Base-by-base conservation (phyloP, 1,139 yeast genomes). In the Scheffersomyces quercinus region DNA sequence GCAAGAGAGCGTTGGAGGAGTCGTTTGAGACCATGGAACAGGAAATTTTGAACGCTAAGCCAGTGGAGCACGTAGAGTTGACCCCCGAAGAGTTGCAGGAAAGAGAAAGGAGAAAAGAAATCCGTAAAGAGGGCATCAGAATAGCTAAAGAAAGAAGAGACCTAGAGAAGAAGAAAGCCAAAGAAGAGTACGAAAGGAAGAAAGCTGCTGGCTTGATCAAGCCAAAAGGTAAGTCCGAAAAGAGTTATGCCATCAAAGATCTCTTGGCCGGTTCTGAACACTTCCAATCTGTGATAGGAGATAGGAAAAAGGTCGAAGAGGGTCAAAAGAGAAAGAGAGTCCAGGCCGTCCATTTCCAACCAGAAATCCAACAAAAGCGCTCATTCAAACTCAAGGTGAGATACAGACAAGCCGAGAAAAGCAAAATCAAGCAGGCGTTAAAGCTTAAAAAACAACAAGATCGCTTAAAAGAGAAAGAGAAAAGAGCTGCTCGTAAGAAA, bases 271-370 rank as follows among this genome's bases (percentile, higher is more conserved):
- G 51, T 12, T 43, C 75, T 0, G 60, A 59, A 9, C 68, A 69
- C 50, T 72, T 72, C 44, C 76, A 71, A 52, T 60, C 70, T 28
- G 66, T 70, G 11, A 63, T 68, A 3, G 77, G 77, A 14, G 67
- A 71, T 44, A 61, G 63, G 14, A 54, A 59, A 38, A 40, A 54
- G 24, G 57, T 72, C 9, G 59, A 60, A 44, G 56, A 52, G 13
- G 74, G 75, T 11, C 67, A 59, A 32, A 70, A 67, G 51, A 55
- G 77, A 39, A 60, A 58, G 44, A 53, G 75, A 31, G 55, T 55
- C 15, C 63, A 62, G 36, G 56, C 70, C 0, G 56, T 56, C 12
- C 56, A 57, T 40, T 66, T 47, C 38, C 55, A 54, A 16, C 72
- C 73, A 3, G 67, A 60, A 39, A 6, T 33, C 13, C 42, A 31